phyloP scores from a whole-genome alignment of 2,329 filamentous ascomycete species.

The Trichoderma sp. region DNA sequence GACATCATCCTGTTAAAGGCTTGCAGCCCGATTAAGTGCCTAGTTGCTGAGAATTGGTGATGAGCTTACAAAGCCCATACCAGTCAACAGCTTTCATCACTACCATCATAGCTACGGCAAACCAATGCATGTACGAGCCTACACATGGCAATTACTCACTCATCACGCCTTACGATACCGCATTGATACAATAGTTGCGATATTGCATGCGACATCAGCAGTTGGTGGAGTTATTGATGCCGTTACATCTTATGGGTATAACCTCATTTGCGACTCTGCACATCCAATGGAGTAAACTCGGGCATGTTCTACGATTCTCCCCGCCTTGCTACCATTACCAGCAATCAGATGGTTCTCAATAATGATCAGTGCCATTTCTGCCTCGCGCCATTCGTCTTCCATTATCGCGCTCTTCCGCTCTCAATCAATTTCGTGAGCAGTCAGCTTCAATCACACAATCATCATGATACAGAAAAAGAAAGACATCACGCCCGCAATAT shows the following conservation, averaged over 20 bases:
- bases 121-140: neutral
- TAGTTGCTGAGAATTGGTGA: neutral
- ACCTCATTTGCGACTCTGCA: neutral
- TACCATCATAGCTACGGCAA: neutral
- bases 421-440: slow-evolving; percentile 1
- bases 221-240: neutral
- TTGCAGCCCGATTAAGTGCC: neutral
- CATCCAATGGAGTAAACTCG: neutral
- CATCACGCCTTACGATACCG: neutral
- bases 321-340: neutral
- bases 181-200: neutral
- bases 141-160: neutral
- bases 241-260: neutral
- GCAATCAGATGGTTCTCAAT: neutral
- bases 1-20: neutral
- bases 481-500: neutral
- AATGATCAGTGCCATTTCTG: neutral
- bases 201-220: neutral
- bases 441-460: neutral
- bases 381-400: neutral
- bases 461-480: neutral
- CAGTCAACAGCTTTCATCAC: neutral
- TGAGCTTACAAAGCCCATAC: neutral
- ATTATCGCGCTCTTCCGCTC: neutral
- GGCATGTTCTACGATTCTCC: neutral